Percentiles rank a stretch among this genome's conserved stretches.
These are phyloP conservation scores for Phytophthora foliorum DNA, from an alignment of 352 stramenopile genomes.

Conservation along the genomic window DNA sequence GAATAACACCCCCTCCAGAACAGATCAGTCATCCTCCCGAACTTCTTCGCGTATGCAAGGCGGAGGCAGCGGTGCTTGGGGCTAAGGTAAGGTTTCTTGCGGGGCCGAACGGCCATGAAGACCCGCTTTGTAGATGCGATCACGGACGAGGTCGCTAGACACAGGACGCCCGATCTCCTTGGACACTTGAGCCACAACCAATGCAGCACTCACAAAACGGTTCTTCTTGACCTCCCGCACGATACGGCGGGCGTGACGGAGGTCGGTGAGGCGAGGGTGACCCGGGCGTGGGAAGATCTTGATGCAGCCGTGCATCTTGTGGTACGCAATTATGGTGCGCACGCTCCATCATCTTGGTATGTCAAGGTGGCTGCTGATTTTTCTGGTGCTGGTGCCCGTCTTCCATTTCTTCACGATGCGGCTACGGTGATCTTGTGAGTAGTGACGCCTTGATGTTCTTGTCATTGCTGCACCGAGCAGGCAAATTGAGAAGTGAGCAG, in stretches of 20 bases:
- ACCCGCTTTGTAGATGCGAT: background rate
- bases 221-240: background rate
- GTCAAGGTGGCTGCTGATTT: background rate
- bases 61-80: background rate
- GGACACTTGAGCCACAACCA: background rate
- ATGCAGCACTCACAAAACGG: background rate
- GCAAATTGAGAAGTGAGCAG: too few relatives aligned
- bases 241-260: background rate
- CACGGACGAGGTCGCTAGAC: background rate
- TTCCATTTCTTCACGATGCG: background rate
- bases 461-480: too few relatives aligned
- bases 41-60: background rate
- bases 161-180: background rate
- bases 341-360: background rate
- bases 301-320: background rate
- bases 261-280: background rate
- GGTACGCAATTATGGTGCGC: background rate
- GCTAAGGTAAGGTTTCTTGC: constrained; percentile 2
- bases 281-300: background rate
- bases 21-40: background rate
- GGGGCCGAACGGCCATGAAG: background rate
- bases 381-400: background rate
- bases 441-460: background rate
- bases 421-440: background rate
- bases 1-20: background rate